A percentile compares a stretch with the other conserved stretches of the same genome.
Evolutionary conservation across 2,329 filamentous ascomycete genomes (phyloP).

Genomic region (Zarea fungicola): DNA sequence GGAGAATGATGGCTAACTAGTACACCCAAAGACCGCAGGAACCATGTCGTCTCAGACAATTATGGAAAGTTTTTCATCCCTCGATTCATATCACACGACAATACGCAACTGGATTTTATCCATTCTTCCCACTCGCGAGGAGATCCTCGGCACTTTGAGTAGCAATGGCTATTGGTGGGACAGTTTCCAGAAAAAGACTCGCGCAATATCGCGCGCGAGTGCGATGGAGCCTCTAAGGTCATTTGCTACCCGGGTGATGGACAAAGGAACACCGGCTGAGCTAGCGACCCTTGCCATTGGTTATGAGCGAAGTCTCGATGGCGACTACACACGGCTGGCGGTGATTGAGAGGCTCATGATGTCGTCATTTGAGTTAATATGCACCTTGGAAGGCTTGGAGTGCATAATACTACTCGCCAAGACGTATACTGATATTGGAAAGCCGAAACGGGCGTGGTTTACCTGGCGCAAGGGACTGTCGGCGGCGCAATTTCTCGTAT

Average conservation of each 20-base stretch:
- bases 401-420: conserved; percentile 36
- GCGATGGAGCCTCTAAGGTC: conserved; percentile 26
- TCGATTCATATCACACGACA: neutral
- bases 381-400: conserved; percentile 37
- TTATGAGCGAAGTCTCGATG: conserved; percentile 30
- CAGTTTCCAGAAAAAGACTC: conserved; percentile 35
- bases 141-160: conserved; percentile 14
- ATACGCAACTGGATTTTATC: neutral
- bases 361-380: conserved; percentile 34
- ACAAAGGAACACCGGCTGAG: conserved; percentile 30
- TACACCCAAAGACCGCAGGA: no score
- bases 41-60: neutral
- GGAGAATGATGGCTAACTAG: no score
- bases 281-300: conserved; percentile 32
- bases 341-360: conserved; percentile 34
- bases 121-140: conserved; percentile 18
- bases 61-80: neutral
- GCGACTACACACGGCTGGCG: conserved; percentile 29
- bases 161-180: conserved; percentile 35
- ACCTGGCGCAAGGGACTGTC: conserved; percentile 34
- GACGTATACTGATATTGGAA: conserved; percentile 38
- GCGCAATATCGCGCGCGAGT: conserved; percentile 26
- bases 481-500: conserved; percentile 37
- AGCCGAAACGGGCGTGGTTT: conserved; percentile 38
- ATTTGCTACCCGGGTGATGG: conserved; percentile 31